Base-by-base conservation (phyloP, 257 asterid species). In the Eucommia ulmoides region DNA sequence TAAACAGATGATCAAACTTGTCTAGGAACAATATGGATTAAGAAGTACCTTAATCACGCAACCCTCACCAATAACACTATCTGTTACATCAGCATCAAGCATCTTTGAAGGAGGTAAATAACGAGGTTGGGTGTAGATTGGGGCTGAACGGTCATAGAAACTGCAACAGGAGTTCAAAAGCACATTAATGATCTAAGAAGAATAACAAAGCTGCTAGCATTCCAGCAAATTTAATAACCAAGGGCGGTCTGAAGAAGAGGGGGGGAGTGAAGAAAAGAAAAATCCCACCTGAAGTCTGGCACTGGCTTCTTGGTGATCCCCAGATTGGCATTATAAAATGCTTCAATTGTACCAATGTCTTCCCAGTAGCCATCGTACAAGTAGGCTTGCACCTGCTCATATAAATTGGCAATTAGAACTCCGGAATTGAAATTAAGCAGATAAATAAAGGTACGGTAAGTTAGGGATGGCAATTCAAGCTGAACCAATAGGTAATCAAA, bases 291-390 rank as follows among this genome's bases (percentile, higher is more conserved):
- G 67, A 88, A 88, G 71, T 88, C 97, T 51, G 97, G 97, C 45
- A 88, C 71, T 15, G 97, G 97, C 67, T 84, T 88, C 51, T 88
- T 88, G 3, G 95, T 88, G 60, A 88, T 84, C 45, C 97, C 95
- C 33, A 88, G 70, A 72, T 88, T 88, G 50, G 97, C 97, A 65
- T 88, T 88, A 66, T 88, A 88, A 71, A 88, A 88, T 59, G 97
- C 97, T 73, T 88, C 97, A 63, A 88, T 88, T 16, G 97, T 88
- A 56, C 97, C 97, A 66, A 88, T 88, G 65, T 88, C 97, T 72
- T 88, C 97, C 97, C 95, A 88, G 74, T 88, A 88, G 61, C 97
- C 97, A 61, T 88, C 95, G 64, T 72, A 88, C 63, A 88, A 68
- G 72, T 88, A 79, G 49, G 97, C 97, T 79, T 88, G 97, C 59